Evolutionary conservation across 768 basidiomycete species (phyloP), one percentile per base, ranked within the genome.

Genomic region (Harrya chromipes): DNA sequence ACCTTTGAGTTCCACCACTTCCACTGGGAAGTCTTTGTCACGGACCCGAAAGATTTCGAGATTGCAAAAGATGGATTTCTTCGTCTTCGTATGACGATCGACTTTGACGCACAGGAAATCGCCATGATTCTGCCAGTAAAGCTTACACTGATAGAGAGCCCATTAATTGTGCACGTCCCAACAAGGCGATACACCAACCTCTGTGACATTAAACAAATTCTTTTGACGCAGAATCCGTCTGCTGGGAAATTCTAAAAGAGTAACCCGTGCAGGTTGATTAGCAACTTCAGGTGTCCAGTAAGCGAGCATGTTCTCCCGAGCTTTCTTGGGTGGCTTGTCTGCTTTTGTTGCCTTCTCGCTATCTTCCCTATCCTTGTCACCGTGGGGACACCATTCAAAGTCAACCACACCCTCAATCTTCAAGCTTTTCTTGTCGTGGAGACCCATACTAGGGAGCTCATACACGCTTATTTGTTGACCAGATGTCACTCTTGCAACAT

Each of bases 21-120:
- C 94, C 31, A 99, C 94, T 1, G 97, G 97, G 68, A 82, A 93
- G 68, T 97, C 91, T 69, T 97, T 98, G 73, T 99, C 97, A 47
- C 95, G 84, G 47, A 97, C 84, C 46, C 94, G 84, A 79, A 98
- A 98, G 49, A 99, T 88, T 74, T 99, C 97, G 53, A 99, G 77
- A 69, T 97, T 99, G 71, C 94, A 95, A 75, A 93, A 97, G 26
- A 90, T 92, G 4, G 94, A 94, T 73, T 98, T 98, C 72, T 95
- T 97, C 5, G 95, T 95, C 74, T 98, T 98, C 21, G 94, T 94
- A 68, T 97, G 94, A 43, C 95, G 87, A 72, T 98, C 97, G 47
- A 99, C 97, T 73, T 97, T 97, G 69, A 98, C 95, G 63, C 97
- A 98, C 14, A 99, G 82, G 74, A 91, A 98, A 69, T 98, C 94